Base-by-base conservation (phyloP, 495 filamentous ascomycete species). In the Penicillium dipodomyicola region DNA sequence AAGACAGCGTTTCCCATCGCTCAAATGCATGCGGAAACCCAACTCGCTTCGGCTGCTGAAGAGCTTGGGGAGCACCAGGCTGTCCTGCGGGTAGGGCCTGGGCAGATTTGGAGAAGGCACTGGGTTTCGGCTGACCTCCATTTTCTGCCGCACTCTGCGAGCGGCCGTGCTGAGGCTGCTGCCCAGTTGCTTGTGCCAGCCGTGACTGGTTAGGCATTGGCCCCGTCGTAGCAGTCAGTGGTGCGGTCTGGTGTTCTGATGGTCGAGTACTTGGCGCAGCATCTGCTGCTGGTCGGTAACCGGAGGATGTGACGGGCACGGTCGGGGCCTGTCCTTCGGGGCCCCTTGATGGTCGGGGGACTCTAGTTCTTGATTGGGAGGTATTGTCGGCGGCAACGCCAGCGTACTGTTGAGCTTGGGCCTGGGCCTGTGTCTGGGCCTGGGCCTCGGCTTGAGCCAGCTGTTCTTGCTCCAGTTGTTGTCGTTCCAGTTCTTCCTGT, bases 21-120 rank as follows among this genome's bases (percentile, higher is more conserved):
- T 98, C 92, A 61, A 98, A 98, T 2, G 94, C 94, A 73, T 98
- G 95, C 15, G 95, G 94, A 68, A 97, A 96, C 3, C 87, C 74
- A 17, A 72, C 70, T 29, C 79, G 78, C 58, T 58, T 49, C 29
- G 68, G 69, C 55, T 72, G 68, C 30, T 71, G 67, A 17, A 62
- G 67, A 19, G 72, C 74, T 65, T 77, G 77, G 17, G 73, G 56
- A 14, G 73, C 62, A 17, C 70, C 56, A 20, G 62, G 59, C 39
- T 77, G 71, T 15, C 29, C 47, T 20, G 65, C 25, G 6, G 64
- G 43, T 29, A 70, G 65, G 32, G 72, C 64, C 49, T 75, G 72
- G 12, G 73, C 30, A 6, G 60, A 54, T 40, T 63, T 62, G 32
- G 62, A 57, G 22, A 62, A 45, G 6, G 51, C 60, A 23, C 29